Conservation (phyloP, 257 asterid genomes). For the Nicotiana attenuata region DNA sequence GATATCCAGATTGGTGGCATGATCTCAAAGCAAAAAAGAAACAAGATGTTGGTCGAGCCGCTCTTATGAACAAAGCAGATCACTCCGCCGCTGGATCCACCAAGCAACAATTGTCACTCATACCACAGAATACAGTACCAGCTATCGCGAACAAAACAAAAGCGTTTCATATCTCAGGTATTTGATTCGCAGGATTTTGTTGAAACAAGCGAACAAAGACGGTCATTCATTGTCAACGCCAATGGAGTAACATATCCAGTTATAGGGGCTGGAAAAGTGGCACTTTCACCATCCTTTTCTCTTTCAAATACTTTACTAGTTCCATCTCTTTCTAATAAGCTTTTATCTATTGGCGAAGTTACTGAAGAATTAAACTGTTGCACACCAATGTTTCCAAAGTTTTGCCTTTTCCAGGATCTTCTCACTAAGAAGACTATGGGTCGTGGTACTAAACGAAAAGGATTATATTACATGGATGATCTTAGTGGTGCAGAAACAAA, state of each 20-base stretch:
- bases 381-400: too few relatives aligned
- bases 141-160: not conserved
- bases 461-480: conserved; percentile 8
- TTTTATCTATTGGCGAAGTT: not conserved
- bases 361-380: too few relatives aligned
- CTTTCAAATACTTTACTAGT: too few relatives aligned
- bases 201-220: not conserved
- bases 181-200: not conserved
- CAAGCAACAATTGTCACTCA: not conserved
- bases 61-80: too few relatives aligned
- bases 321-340: too few relatives aligned
- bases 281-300: not conserved
- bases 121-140: not conserved
- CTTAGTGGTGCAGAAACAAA: too few relatives aligned
- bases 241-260: conserved; percentile 4
- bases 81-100: too few relatives aligned
- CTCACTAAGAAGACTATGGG: conserved; percentile 12
- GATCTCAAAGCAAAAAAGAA: not conserved
- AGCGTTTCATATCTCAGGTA: not conserved
- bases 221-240: too few relatives aligned
- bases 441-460: not conserved
- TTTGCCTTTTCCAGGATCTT: too few relatives aligned
- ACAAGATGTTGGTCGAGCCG: not conserved
- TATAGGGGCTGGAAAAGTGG: not conserved
- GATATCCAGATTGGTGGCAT: conserved; percentile 9